phyloP scores from a whole-genome alignment of 2,329 filamentous ascomycete genomes.

The Karstenula rhodostoma region DNA sequence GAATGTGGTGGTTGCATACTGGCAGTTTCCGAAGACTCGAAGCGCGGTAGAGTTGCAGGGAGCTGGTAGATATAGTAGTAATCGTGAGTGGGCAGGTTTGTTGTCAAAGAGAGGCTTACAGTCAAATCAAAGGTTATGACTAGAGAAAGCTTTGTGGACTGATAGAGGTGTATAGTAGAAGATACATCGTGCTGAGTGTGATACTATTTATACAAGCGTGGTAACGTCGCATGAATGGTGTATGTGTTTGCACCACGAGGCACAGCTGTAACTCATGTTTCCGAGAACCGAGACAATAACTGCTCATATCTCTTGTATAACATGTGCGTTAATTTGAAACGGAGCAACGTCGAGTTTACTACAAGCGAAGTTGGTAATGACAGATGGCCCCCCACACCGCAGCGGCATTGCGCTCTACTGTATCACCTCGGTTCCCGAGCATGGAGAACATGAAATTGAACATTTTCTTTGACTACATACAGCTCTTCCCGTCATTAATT shows the following conservation, averaged over 20 bases:
- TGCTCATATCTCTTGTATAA: too few species aligned
- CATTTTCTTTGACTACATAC: too few species aligned
- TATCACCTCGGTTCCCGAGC: neutral
- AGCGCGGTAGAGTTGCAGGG: neutral
- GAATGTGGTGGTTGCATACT: neutral
- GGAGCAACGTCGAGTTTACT: neutral
- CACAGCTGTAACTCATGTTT: too few species aligned
- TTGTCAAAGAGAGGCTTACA: neutral
- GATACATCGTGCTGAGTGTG: neutral
- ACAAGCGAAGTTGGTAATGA: neutral
- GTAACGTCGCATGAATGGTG: neutral
- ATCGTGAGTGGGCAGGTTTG: too few species aligned
- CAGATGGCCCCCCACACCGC: neutral
- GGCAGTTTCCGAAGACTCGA: neutral
- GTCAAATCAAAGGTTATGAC: too few species aligned
- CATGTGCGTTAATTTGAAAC: too few species aligned
- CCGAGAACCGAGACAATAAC: too few species aligned
- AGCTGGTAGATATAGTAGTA: neutral
- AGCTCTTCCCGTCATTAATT: too few species aligned
- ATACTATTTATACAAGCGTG: neutral
- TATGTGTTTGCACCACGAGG: too few species aligned
- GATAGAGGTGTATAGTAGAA: too few species aligned
- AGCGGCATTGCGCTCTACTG: neutral
- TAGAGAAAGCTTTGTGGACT: too few species aligned
- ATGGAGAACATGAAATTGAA: neutral